Evolutionary conservation across 768 basidiomycete genomes (phyloP), one percentile per base, ranked within the genome.

Genomic region (Cyclocybe aegerita): DNA sequence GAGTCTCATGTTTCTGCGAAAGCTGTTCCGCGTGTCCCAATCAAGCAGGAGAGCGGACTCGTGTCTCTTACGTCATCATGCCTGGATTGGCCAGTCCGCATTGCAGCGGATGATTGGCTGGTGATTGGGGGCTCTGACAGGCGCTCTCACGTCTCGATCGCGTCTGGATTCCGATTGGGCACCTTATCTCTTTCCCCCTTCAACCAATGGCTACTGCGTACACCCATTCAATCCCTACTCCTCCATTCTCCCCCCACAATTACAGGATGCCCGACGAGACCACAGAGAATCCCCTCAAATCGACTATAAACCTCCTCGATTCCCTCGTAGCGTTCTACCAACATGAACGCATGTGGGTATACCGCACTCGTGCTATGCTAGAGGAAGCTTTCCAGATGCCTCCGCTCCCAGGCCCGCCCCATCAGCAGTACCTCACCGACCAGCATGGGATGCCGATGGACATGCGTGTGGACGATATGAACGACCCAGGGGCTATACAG

Each of bases 281-380:
- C 29, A 41, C 56, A 9, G 64, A 69, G 12, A 58, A 65, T 46
- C 67, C 73, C 11, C 70, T 78, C 34, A 69, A 72, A 33, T 71
- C 71, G 10, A 81, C 85, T n/a, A 70, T 78, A 39, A 69, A 74
- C 56, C 76, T 84, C 55, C 81, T 88, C 60, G 81, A 86, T 58
- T 77, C 79, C 23, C 80, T 89, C 45, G 74, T 83, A 37, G 70
- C 76, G 5, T 87, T 83, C 58, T 89, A 88, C 64, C 80, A 85
- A 61, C 78, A 81, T 55, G 84, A 88, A 67, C 81, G 81, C 35
- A 80, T 78, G 70, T 88, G 86, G 85, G 78, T 87, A 5, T 80
- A 83, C 54, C 81, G 81, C 49, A 83, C 82, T 42, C 81, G 84
- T 36, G 80, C 79, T 12, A 71, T 74, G 43, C 77, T 87, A 56